These are phyloP conservation scores for Meripilus lineatus DNA, from an alignment of 1,284 basidiomycete species.

Conservation along the genomic window DNA sequence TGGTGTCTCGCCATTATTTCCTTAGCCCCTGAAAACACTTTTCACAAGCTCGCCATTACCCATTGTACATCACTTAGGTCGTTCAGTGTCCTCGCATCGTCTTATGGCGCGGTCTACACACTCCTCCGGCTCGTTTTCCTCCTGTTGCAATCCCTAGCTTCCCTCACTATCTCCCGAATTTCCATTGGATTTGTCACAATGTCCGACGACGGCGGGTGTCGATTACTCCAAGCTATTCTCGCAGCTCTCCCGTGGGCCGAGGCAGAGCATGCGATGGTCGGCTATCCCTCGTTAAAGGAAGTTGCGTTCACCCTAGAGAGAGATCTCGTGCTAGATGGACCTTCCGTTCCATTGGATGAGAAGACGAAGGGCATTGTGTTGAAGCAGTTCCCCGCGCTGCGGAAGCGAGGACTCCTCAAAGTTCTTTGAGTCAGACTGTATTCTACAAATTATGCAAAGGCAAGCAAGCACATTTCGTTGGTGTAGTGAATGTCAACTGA, in stretches of 20 bases:
- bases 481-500: too few relatives aligned
- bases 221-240: neutral
- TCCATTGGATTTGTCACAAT: neutral
- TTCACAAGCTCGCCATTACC: neutral
- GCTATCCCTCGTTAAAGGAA: neutral
- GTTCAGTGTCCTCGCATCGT: neutral
- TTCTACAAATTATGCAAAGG: too few relatives aligned
- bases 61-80: neutral
- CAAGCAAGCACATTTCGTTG: too few relatives aligned
- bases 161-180: neutral
- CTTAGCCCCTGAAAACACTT: neutral
- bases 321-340: neutral
- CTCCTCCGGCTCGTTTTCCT: neutral
- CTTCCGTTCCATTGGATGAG: neutral
- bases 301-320: neutral
- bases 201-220: neutral
- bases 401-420: neutral
- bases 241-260: neutral
- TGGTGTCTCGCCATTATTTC: neutral
- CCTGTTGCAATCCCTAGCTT: neutral
- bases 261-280: neutral
- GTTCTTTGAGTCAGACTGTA: too few relatives aligned
- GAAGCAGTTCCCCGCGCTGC: neutral
- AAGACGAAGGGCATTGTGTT: neutral
- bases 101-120: neutral